Evolutionary conservation across 164 flowering plant genomes (phyloP).

Genomic region (Houttuynia cordata): DNA sequence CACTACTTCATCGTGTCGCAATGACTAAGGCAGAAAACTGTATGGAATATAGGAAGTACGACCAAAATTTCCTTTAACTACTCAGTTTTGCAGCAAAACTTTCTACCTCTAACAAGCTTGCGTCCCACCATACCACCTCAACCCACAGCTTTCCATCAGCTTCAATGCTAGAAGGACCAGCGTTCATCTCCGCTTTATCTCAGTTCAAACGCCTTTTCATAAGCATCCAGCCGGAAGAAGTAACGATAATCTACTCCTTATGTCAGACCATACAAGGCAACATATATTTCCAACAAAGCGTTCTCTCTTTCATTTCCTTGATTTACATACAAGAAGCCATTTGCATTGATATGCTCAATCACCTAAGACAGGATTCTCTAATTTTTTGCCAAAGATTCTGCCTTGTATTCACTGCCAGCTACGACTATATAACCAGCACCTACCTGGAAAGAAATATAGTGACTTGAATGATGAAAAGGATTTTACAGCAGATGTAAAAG

Average conservation of each 20-base stretch:
- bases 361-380: slow-evolving; percentile 17
- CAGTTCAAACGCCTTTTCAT: neutral
- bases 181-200: neutral
- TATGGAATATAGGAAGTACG: too few relatives aligned
- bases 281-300: neutral
- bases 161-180: neutral
- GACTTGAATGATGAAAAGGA: neutral
- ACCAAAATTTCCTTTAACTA: too few relatives aligned
- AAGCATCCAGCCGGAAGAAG: neutral
- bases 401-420: slow-evolving; percentile 59
- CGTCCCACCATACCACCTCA: too few relatives aligned
- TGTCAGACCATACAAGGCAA: too few relatives aligned
- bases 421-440: slow-evolving; percentile 77
- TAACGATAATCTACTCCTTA: too few relatives aligned
- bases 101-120: neutral
- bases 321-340: too few relatives aligned
- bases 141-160: too few relatives aligned
- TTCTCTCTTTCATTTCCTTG: slow-evolving; percentile 6
- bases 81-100: too few relatives aligned
- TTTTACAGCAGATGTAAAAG: slow-evolving; percentile 1
- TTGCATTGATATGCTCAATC: too few relatives aligned
- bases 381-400: slow-evolving; percentile 74
- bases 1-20: too few relatives aligned
- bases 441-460: slow-evolving; percentile 36
- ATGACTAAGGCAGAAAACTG: too few relatives aligned